phyloP scores from a whole-genome alignment of 768 basidiomycete species.

The Boletus fagicola region DNA sequence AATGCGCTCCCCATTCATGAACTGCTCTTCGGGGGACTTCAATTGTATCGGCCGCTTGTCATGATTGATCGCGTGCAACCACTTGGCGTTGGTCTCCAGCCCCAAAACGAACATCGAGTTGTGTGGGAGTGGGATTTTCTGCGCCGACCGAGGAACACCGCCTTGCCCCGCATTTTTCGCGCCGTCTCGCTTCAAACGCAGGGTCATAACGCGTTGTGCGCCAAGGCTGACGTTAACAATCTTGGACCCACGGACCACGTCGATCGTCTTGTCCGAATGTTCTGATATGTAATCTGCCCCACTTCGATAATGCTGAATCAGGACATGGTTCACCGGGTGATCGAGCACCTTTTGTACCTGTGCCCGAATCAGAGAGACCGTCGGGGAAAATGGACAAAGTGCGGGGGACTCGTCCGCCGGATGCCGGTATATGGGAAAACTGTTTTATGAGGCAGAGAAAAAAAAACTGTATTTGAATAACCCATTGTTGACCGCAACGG shows the following conservation, averaged over 20 bases:
- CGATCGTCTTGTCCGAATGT: constrained; percentile 85
- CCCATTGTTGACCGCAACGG: constrained; percentile 10
- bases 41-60: constrained; percentile 61
- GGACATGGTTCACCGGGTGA: constrained; percentile 79
- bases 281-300: constrained; percentile 84
- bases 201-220: constrained; percentile 72
- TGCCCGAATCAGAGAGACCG: constrained; percentile 61
- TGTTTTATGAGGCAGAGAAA: constrained; percentile 22
- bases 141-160: constrained; percentile 40
- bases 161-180: constrained; percentile 14
- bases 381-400: constrained; percentile 63
- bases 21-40: constrained; percentile 57
- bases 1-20: constrained; percentile 62
- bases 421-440: constrained; percentile 79
- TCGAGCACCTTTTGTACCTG: constrained; percentile 56
- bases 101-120: constrained; percentile 85
- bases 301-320: constrained; percentile 77
- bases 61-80: constrained; percentile 74
- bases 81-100: constrained; percentile 64
- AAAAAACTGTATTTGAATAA: background rate
- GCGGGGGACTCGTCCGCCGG: constrained; percentile 78
- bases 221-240: constrained; percentile 83
- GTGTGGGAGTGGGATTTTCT: constrained; percentile 72
- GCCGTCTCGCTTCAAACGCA: constrained; percentile 62
- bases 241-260: constrained; percentile 68